A percentile compares a stretch with the other conserved stretches of the same genome.
phyloP scores from a whole-genome alignment of 192 early-diverging fungal species.

The Coemansia sp. region DNA sequence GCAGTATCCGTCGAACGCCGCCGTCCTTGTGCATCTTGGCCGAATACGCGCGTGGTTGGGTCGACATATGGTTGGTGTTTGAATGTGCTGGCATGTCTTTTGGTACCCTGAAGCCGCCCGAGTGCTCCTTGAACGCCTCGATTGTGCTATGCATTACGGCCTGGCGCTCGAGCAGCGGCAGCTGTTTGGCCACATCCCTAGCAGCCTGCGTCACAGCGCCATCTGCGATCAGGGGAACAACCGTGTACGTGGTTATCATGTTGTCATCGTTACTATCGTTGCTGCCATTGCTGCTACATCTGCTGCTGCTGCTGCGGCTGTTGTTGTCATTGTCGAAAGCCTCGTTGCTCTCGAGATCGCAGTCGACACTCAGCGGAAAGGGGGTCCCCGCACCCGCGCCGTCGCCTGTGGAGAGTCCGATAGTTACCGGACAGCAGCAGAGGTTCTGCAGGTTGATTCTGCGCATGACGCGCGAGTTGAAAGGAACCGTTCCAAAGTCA shows the following conservation, averaged over 20 bases:
- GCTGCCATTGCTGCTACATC: constrained; percentile 7
- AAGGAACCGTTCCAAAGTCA: constrained; percentile 87
- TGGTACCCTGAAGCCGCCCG: neutral
- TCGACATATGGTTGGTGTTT: neutral
- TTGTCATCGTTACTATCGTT: constrained; percentile 40
- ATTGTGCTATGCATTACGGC: constrained; percentile 46
- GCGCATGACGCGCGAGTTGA: constrained; percentile 78
- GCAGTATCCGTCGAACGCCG: neutral
- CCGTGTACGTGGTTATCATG: constrained; percentile 22
- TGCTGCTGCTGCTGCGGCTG: constrained; percentile 14
- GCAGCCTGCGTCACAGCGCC: constrained; percentile 20
- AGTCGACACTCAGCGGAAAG: neutral
- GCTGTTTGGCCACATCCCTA: constrained; percentile 24
- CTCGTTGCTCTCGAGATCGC: neutral
- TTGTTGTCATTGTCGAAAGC: constrained; percentile 26
- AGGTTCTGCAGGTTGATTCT: constrained; percentile 86
- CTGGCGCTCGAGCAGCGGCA: constrained; percentile 51
- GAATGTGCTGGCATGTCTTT: neutral
- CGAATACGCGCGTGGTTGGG: neutral
- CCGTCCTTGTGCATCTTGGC: neutral
- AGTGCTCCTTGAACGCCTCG: constrained; percentile 39
- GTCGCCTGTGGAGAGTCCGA: constrained; percentile 47
- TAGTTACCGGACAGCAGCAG: constrained; percentile 47
- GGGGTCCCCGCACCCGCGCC: constrained; percentile 3
- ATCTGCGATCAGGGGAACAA: constrained; percentile 9